phyloP scores from a whole-genome alignment of 108 stramenopile species.

The Cylindrotheca closterium region DNA sequence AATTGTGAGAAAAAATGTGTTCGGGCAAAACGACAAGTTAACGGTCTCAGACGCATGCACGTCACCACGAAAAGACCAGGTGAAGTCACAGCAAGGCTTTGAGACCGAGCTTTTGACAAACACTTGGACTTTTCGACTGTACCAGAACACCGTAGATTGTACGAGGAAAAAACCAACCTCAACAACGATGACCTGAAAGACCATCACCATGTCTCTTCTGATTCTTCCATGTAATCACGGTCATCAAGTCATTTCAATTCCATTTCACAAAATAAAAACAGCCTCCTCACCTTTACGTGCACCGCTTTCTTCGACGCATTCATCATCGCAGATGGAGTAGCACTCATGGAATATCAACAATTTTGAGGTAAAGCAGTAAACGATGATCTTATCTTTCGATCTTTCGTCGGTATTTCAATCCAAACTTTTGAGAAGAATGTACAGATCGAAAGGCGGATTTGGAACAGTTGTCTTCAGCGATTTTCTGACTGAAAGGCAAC shows the following conservation, averaged over 20 bases:
- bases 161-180: constrained; percentile 7
- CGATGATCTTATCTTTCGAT: no score
- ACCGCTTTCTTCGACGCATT: constrained; percentile 38
- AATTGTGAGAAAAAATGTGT: neutral
- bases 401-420: no score
- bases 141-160: constrained; percentile 26
- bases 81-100: neutral
- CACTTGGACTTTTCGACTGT: constrained; percentile 10
- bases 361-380: no score
- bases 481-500: no score
- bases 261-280: constrained; percentile 3
- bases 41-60: neutral
- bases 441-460: no score
- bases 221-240: neutral
- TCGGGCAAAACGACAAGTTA: neutral
- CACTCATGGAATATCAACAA: constrained; percentile 11
- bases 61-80: neutral
- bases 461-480: no score
- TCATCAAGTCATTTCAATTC: neutral
- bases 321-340: constrained; percentile 8
- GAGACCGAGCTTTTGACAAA: constrained; percentile 2
- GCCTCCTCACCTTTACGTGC: constrained; percentile 43
- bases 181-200: constrained; percentile 27
- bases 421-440: no score
- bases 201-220: neutral